Evolutionary conservation across 441 rosid genomes (phyloP).

Genomic region (Populus hybrid): DNA sequence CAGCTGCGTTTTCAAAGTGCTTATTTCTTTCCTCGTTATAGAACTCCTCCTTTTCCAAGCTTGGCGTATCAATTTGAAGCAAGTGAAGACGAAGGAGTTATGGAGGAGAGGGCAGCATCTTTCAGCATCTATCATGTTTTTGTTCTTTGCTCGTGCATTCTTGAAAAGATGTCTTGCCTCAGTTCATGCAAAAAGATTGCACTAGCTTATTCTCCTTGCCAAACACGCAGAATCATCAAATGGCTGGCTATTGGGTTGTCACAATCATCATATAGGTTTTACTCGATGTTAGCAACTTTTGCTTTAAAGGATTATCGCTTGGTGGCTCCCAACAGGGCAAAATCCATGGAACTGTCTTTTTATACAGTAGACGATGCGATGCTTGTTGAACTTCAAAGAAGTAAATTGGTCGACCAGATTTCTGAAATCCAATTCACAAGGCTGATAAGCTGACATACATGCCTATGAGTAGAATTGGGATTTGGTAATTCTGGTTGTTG

Average conservation of each 20-base stretch:
- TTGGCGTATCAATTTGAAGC: neutral
- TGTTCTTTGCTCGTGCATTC: neutral
- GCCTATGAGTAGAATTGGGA: neutral
- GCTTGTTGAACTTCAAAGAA: neutral
- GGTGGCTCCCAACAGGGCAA: neutral
- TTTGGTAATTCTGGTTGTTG: neutral
- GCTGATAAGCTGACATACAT: too few relatives aligned
- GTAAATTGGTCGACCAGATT: neutral
- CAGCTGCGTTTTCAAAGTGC: neutral
- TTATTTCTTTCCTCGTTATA: neutral
- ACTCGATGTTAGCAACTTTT: neutral
- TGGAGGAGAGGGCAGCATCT: neutral
- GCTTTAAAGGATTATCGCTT: neutral
- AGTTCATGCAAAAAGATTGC: conserved; percentile 7
- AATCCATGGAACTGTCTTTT: too few relatives aligned
- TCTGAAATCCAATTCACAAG: conserved; percentile 3
- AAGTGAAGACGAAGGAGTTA: neutral
- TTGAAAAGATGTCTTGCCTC: conserved; percentile 1
- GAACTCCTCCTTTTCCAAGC: neutral
- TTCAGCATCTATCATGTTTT: neutral
- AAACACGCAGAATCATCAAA: conserved; percentile 14
- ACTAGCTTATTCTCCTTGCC: neutral
- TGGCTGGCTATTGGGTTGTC: neutral
- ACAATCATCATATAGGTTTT: neutral
- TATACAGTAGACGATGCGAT: neutral